Evolutionary conservation across 305 asterid species (phyloP), one percentile per base, ranked within the genome.

Genomic region (Fraxinus albicans): DNA sequence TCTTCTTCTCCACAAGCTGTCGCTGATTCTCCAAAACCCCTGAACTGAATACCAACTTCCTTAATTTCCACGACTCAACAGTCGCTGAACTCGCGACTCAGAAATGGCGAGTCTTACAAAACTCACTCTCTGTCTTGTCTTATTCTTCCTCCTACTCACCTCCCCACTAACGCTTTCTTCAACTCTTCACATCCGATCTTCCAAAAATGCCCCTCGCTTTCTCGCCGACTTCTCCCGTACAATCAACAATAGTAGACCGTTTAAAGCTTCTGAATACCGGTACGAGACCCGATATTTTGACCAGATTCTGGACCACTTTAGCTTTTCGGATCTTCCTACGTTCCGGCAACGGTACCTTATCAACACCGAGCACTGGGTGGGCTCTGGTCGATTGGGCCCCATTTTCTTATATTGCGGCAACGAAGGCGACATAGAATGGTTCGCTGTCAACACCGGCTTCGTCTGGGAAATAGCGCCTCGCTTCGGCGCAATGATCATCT

Each of bases 361-460:
- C 85, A 95, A 86, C 87, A 89, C 93, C 33, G 88, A 93, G 9
- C 84, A 94, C 83, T 95, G 97, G 98, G 63, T 86, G 70, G 98
- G 97, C 29, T 91, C 97, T 25, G 84, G 83, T 23, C 79, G 79
- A 0, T 44, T 58, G 79, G 97, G 88, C 7, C 99, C 99, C 67
- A 93, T 95, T 77, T 94, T 95, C 90, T 78, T 94, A 83, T 95
- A 95, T 90, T 94, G 99, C 77, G 98, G 99, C 27, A 95, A 95
- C 27, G 99, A 95, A 90, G 97, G 98, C 12, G 92, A 94, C 38
- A 95, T 95, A 55, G 98, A 93, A 80, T 95, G 98, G 99, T 95
- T 95, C 77, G 97, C 99, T 72, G 92, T 84, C 29, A 94, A 93
- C 77, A 88, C 97, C 8, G 99, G 99, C 78, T 90, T 95, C 79